Evolutionary conservation across 176 grass and related monocot genomes (phyloP).

Genomic region (Rhynchospora pubera): DNA sequence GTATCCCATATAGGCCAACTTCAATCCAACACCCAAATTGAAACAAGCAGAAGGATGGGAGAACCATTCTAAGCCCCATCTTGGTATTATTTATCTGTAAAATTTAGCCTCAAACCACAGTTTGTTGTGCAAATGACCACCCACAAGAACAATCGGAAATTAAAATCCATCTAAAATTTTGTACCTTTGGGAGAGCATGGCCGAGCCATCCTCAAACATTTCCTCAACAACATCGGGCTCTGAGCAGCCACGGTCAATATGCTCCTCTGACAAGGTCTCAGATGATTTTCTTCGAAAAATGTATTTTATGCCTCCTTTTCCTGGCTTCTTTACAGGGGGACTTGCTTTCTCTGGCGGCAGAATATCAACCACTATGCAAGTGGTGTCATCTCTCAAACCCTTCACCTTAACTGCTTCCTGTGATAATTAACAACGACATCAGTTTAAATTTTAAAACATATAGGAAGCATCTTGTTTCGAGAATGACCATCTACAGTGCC

Average conservation of each 20-base stretch:
- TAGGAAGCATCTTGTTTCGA: neutral
- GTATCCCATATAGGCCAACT: neutral
- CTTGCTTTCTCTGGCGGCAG: slow-evolving; percentile 71
- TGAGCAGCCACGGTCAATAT: slow-evolving; percentile 53
- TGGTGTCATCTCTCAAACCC: slow-evolving; percentile 82
- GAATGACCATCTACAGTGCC: neutral
- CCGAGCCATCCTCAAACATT: slow-evolving; percentile 45
- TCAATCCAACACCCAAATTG: neutral
- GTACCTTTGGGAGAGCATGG: slow-evolving; percentile 30
- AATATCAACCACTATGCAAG: slow-evolving; percentile 91
- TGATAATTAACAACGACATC: slow-evolving; percentile 7
- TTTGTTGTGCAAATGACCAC: neutral
- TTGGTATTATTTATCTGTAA: neutral
- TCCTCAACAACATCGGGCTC: slow-evolving; percentile 45
- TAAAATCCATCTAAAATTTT: slow-evolving; percentile 1
- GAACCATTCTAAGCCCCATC: neutral
- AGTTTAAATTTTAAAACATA: neutral
- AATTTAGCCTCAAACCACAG: neutral
- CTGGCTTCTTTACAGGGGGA: slow-evolving; percentile 65
- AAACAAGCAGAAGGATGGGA: neutral
- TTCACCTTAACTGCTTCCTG: slow-evolving; percentile 80
- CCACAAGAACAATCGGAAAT: neutral
- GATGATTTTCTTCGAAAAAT: slow-evolving; percentile 63
- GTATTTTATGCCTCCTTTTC: slow-evolving; percentile 64
- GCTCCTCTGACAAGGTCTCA: slow-evolving; percentile 58